A percentile compares a stretch with the other conserved stretches of the same genome.
These are phyloP conservation scores for Suillus decipiens DNA, from an alignment of 768 basidiomycete genomes.

Conservation along the genomic window DNA sequence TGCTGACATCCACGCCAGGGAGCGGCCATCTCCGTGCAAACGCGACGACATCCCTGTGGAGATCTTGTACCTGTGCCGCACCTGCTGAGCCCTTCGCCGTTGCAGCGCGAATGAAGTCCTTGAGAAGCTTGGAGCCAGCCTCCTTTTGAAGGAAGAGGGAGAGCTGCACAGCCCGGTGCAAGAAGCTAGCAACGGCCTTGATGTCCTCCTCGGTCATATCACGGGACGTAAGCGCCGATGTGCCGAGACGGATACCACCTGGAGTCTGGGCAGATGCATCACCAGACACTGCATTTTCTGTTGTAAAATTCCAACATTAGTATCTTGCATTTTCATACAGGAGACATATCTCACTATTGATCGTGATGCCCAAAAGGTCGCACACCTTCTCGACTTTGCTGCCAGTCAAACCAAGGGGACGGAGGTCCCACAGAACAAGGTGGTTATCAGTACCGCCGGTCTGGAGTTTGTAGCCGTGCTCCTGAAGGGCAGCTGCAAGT, in stretches of 20 bases:
- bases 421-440: constrained; percentile 95
- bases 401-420: constrained; percentile 94
- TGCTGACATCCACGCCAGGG: constrained; percentile 72
- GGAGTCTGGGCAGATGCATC: constrained; percentile 95
- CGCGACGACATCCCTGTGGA: constrained; percentile 75
- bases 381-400: constrained; percentile 99
- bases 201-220: constrained; percentile 90
- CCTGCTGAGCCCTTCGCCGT: constrained; percentile 74
- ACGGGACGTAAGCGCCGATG: constrained; percentile 91
- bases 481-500: constrained; percentile 69
- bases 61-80: constrained; percentile 64
- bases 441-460: constrained; percentile 98
- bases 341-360: constrained; percentile 69
- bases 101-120: constrained; percentile 91
- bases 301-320: not conserved
- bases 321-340: not conserved
- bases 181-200: constrained; percentile 83
- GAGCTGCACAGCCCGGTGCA: constrained; percentile 94
- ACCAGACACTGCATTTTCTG: constrained; percentile 96
- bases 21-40: constrained; percentile 92
- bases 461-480: constrained; percentile 92
- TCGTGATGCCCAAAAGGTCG: constrained; percentile 94
- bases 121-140: constrained; percentile 90
- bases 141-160: constrained; percentile 90
- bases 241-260: constrained; percentile 96